Evolutionary conservation across 1,284 basidiomycete genomes (phyloP).

Genomic region (Ceratobasidium sp.): DNA sequence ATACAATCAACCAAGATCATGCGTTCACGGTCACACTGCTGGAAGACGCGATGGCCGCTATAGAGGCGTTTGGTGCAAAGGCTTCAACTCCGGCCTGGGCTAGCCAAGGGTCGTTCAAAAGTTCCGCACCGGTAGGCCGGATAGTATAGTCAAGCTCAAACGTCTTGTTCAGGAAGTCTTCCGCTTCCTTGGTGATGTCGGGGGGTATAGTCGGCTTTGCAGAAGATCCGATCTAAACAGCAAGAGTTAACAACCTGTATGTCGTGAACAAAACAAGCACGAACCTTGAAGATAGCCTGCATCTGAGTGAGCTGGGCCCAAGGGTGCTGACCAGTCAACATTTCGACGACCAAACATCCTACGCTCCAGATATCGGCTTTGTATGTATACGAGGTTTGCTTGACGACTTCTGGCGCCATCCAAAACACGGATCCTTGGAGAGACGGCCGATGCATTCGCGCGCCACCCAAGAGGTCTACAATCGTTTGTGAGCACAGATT

Average conservation of each 20-base stretch:
- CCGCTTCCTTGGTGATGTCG: conserved; percentile 87
- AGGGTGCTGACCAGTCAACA: conserved; percentile 97
- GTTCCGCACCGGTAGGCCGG: conserved; percentile 81
- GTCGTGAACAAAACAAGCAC: conserved; percentile 45
- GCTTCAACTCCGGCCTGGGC: conserved; percentile 53
- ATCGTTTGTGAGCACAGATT: conserved; percentile 21
- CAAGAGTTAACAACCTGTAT: conserved; percentile 17
- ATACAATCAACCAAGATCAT: conserved; percentile 1
- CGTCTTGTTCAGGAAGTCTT: conserved; percentile 83
- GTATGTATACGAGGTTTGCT: conserved; percentile 91
- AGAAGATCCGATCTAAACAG: conserved; percentile 82
- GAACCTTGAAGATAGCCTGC: conserved; percentile 96
- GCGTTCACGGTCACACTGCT: not conserved
- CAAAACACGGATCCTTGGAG: conserved; percentile 98
- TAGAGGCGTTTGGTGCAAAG: not conserved
- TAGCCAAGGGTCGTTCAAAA: conserved; percentile 83
- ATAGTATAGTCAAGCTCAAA: conserved; percentile 86
- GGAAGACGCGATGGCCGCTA: not conserved
- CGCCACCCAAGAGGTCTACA: conserved; percentile 78
- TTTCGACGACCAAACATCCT: conserved; percentile 97
- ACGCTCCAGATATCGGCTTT: conserved; percentile 99
- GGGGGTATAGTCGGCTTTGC: conserved; percentile 85
- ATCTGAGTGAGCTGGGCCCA: conserved; percentile 99
- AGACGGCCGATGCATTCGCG: conserved; percentile 86
- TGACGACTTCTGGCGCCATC: conserved; percentile 99